Evolutionary conservation across 257 asterid genomes (phyloP).

Genomic region (Solanum neorickii): DNA sequence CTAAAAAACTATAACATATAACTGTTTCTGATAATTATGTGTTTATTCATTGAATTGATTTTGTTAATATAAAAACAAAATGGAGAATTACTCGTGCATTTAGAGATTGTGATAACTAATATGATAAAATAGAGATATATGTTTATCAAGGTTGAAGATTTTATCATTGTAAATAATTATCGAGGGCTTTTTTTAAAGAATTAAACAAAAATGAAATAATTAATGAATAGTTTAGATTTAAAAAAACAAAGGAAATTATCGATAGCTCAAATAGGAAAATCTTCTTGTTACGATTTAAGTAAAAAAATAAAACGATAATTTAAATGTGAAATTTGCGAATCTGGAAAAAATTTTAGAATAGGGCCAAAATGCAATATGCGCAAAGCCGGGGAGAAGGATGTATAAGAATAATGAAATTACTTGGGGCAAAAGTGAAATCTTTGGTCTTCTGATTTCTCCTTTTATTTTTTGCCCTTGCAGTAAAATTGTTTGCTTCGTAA

Average conservation of each 20-base stretch:
- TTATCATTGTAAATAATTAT: not conserved
- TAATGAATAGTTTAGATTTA: not conserved
- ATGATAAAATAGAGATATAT: not conserved
- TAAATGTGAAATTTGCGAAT: not conserved
- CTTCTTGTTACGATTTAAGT: too few species aligned
- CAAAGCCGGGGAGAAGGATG: not conserved
- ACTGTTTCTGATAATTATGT: not conserved
- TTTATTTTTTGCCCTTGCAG: not conserved
- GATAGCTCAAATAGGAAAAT: not conserved
- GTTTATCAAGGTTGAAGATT: not conserved
- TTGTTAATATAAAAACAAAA: not conserved
- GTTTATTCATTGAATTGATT: not conserved
- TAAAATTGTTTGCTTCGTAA: not conserved
- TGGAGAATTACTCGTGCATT: not conserved
- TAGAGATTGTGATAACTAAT: not conserved
- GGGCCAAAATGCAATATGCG: not conserved
- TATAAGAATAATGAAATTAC: not conserved
- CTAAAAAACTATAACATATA: not conserved
- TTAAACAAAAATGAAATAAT: not conserved
- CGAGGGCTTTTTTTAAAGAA: fast-evolving
- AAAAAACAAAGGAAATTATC: not conserved
- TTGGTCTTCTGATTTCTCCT: not conserved
- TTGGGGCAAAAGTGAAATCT: not conserved
- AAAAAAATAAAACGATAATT: too few species aligned
- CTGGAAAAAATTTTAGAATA: not conserved